Conservation (phyloP, 805 yeast genomes). For the Starmerella bombicola region DNA sequence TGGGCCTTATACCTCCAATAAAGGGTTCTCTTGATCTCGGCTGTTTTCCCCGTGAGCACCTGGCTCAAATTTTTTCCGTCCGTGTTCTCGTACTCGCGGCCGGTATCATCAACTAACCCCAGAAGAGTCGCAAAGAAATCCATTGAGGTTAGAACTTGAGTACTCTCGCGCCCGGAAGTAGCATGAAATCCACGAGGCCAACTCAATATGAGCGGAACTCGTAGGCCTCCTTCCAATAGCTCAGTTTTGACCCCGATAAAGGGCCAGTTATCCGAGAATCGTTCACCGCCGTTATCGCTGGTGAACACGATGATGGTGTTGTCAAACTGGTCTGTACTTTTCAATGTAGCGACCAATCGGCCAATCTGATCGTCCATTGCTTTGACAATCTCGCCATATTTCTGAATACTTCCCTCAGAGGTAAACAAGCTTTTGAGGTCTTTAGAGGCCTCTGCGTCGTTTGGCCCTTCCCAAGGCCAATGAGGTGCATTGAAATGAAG, state of each 20-base stretch:
- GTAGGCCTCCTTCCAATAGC: constrained; percentile 49
- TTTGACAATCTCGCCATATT: constrained; percentile 56
- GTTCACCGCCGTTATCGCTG: constrained; percentile 58
- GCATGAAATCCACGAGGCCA: constrained; percentile 30
- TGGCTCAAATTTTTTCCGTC: constrained; percentile 33
- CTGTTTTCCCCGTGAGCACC: constrained; percentile 30
- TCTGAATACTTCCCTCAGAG: constrained; percentile 40
- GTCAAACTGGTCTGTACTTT: constrained; percentile 36
- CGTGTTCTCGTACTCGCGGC: constrained; percentile 37
- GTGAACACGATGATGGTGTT: constrained; percentile 47
- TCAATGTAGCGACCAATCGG: constrained; percentile 34
- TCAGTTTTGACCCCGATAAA: constrained; percentile 40
- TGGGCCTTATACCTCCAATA: constrained; percentile 22
- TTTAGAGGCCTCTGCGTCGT: constrained; percentile 31
- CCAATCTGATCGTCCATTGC: constrained; percentile 42
- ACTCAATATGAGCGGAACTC: constrained; percentile 42
- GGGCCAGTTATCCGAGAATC: constrained; percentile 47
- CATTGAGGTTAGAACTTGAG: constrained; percentile 44
- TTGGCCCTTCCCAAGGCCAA: constrained; percentile 55
- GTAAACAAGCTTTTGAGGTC: constrained; percentile 40
- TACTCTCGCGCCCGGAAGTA: constrained; percentile 22
- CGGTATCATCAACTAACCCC: constrained; percentile 32
- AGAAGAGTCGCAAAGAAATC: constrained; percentile 47
- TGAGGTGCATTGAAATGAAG: constrained; percentile 54
- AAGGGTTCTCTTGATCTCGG: constrained; percentile 13